phyloP scores from a whole-genome alignment of 139 green algal species.

The Astrephomene gubernaculifera region DNA sequence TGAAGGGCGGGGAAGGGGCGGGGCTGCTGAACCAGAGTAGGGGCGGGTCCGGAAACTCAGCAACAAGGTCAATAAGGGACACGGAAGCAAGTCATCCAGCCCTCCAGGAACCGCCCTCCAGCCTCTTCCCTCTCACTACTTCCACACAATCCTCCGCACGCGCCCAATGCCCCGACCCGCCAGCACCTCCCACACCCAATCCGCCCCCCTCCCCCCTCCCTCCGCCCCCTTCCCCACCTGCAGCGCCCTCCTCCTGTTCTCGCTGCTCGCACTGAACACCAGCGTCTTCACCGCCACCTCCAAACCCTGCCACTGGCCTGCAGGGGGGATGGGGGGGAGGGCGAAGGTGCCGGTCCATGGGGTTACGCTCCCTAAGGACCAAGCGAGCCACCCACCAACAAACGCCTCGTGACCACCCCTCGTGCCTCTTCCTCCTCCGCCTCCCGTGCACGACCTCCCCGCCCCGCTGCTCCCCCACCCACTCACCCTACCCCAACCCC shows the following conservation, averaged over 20 bases:
- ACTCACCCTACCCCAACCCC: not conserved
- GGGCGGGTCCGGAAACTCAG: too few species aligned
- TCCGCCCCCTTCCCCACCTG: not conserved
- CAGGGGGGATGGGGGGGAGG: not conserved
- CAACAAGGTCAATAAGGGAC: too few species aligned
- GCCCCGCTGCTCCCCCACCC: not conserved
- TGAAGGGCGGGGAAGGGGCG: not conserved
- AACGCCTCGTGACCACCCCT: not conserved
- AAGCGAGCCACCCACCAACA: not conserved
- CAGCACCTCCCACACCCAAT: too few species aligned
- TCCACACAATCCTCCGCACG: too few species aligned
- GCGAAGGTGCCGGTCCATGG: not conserved
- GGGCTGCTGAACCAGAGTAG: too few species aligned
- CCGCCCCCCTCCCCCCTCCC: too few species aligned
- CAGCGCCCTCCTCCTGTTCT: constrained; percentile 45
- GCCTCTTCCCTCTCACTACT: too few species aligned
- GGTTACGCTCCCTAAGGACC: not conserved
- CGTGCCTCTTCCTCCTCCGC: not conserved
- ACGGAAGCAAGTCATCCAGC: too few species aligned
- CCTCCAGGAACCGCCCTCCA: too few species aligned
- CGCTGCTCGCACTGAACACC: constrained; percentile 26
- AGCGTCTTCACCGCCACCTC: constrained; percentile 50
- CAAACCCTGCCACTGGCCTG: constrained; percentile 47
- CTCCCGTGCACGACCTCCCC: not conserved
- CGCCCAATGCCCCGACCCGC: too few species aligned